A percentile compares a stretch with the other conserved stretches of the same genome.
Conservation (phyloP, 1,284 basidiomycete species). For the Marasmius oreades region DNA sequence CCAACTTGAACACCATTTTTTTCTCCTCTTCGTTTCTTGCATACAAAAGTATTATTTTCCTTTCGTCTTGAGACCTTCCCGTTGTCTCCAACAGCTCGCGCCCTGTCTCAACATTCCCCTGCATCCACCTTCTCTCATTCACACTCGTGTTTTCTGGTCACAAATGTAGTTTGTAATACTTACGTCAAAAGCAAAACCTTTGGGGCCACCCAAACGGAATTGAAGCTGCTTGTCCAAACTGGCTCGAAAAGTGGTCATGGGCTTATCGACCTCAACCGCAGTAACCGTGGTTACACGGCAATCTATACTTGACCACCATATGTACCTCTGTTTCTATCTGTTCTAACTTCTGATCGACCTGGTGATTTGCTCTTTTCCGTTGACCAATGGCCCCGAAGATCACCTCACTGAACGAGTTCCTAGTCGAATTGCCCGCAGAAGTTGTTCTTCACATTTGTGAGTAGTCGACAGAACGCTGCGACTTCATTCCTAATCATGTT, state of each 20-base stretch:
- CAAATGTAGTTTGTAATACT: no score
- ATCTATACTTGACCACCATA: no score
- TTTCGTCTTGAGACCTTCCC: background rate
- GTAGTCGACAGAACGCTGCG: conserved; percentile 18
- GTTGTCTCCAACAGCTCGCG: background rate
- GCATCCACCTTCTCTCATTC: no score
- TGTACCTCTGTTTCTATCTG: background rate
- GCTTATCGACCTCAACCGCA: no score
- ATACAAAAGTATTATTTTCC: background rate
- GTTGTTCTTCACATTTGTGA: conserved; percentile 55
- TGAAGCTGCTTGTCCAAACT: no score
- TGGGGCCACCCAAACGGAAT: no score
- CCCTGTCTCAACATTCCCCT: background rate
- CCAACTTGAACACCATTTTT: background rate
- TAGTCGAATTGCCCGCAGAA: conserved; percentile 45
- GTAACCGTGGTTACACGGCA: no score
- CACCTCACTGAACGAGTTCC: background rate
- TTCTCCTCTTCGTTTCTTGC: background rate
- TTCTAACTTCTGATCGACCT: background rate
- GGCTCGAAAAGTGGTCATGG: no score
- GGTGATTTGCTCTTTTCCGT: conserved; percentile 1
- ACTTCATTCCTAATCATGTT: background rate
- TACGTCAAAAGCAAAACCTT: no score
- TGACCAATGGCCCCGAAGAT: background rate
- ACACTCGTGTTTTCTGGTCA: no score